Evolutionary conservation across 768 basidiomycete species (phyloP).

Genomic region (Lactarius sp.): DNA sequence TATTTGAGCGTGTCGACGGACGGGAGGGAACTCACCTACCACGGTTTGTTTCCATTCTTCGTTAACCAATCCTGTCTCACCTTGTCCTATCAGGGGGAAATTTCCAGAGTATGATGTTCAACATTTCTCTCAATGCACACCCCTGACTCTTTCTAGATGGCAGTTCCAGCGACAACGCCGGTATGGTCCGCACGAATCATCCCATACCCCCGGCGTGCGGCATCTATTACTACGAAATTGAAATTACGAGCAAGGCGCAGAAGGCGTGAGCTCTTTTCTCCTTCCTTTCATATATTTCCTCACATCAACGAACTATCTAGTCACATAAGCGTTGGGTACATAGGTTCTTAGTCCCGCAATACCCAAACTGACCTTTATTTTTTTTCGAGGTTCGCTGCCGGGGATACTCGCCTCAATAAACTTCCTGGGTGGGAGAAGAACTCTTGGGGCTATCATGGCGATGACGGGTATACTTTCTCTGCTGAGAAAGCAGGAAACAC

Average conservation of each 20-base stretch:
- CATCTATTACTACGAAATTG: conserved; percentile 92
- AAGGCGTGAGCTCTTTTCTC: conserved; percentile 56
- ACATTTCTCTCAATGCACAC: background rate
- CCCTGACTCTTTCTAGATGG: conserved; percentile 14
- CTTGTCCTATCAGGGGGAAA: conserved; percentile 4
- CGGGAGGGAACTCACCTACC: conserved; percentile 68
- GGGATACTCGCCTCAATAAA: conserved; percentile 60
- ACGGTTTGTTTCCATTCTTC: conserved; percentile 42
- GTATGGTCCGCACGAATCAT: conserved; percentile 70
- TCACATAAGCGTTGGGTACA: conserved; percentile 78
- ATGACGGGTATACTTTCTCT: conserved; percentile 76
- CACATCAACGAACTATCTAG: conserved; percentile 36
- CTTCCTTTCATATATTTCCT: conserved; percentile 18
- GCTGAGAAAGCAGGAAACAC: conserved; percentile 64
- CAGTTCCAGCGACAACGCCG: conserved; percentile 41
- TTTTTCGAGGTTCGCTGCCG: conserved; percentile 55
- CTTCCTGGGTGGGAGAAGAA: conserved; percentile 82
- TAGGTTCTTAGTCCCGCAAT: conserved; percentile 5
- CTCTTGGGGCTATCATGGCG: conserved; percentile 93
- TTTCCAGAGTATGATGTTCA: conserved; percentile 19
- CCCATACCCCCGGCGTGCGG: conserved; percentile 83
- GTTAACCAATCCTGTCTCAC: background rate
- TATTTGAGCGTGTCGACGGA: conserved; percentile 59
- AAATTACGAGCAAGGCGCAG: conserved; percentile 71
- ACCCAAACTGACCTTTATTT: conserved; percentile 7